Conservation (phyloP, 768 basidiomycete genomes). For the Exidia glandulosa region DNA sequence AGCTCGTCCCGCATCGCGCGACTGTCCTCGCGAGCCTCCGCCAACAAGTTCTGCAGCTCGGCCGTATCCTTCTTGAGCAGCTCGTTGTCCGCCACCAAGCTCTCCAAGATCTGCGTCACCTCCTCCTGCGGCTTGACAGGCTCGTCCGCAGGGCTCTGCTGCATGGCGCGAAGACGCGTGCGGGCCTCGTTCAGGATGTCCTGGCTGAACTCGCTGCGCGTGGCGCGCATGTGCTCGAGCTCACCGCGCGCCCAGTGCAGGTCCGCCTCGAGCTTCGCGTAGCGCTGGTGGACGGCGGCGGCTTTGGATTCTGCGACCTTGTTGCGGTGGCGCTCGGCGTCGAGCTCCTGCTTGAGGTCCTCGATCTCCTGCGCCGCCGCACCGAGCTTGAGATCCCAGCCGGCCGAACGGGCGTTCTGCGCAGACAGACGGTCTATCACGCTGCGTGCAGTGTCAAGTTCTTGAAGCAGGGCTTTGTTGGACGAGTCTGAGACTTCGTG, state of each 20-base stretch:
- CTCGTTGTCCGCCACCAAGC: slow-evolving; percentile 81
- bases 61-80: slow-evolving; percentile 68
- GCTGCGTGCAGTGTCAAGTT: slow-evolving; percentile 62
- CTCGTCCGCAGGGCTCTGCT: slow-evolving; percentile 22
- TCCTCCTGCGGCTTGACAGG: slow-evolving; percentile 20
- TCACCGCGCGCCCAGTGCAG: slow-evolving; percentile 52
- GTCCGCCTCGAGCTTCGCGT: slow-evolving; percentile 63
- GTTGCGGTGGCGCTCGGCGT: slow-evolving; percentile 56
- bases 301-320: slow-evolving; percentile 57
- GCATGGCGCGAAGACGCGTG: slow-evolving; percentile 47
- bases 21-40: slow-evolving; percentile 68
- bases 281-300: slow-evolving; percentile 21
- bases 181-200: slow-evolving; percentile 57
- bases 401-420: slow-evolving; percentile 58
- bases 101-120: slow-evolving; percentile 60
- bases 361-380: slow-evolving; percentile 64
- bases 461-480: slow-evolving; percentile 59
- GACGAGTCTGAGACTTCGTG: slow-evolving; percentile 74
- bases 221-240: slow-evolving; percentile 47
- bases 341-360: slow-evolving; percentile 66
- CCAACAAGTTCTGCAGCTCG: slow-evolving; percentile 63
- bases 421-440: slow-evolving; percentile 56
- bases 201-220: slow-evolving; percentile 56
- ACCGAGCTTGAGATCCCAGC: slow-evolving; percentile 57
- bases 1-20: slow-evolving; percentile 59